Base-by-base conservation (phyloP, 2,329 filamentous ascomycete species). In the Chalara sp. region DNA sequence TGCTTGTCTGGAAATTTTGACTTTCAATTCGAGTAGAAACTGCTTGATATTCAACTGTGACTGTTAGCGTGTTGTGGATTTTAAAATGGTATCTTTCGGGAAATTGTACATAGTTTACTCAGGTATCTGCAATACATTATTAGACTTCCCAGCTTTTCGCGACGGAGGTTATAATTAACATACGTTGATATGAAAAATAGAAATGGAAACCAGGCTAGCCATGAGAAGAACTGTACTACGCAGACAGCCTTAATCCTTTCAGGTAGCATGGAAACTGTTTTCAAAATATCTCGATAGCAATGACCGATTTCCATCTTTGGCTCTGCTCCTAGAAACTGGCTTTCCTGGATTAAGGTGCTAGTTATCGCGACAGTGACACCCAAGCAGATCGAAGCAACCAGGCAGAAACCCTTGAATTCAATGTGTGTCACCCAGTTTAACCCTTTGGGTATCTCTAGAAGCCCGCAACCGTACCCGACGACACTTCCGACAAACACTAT, bases 171-270 rank as follows among this genome's bases (percentile, higher is more conserved):
- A 0, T 89, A 90, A 58, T 96, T 87, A 47, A 79, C 73, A 57
- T 83, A 89, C 87, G 61, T 96, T 96, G 51, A 97, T 87, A 65
- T 96, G 89, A 55, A 97, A 71, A 95, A 96, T 3, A 97, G 76
- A 67, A 96, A 90, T 1, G 91, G 91, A 62, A 96, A 97, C 81
- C 92, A 96, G 48, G 89, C 92, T 51, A 96, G 83, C 91, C 91
- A 97, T 5, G 89, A 88, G 53, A 84, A 91, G 60, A 92, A 82
- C 65, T 93, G 87, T 0, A 91, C 86, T 57, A 83, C 72, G 64
- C 91, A 96, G 37, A 96, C 89, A 56, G 81, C 84, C 55, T 79
- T 79, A 57, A 92, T 89, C 68, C 95, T 89, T 0, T 84, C 83
- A 1, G 92, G 91, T 5, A 97, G 75, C 39, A 83, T 79, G 61